A percentile compares a stretch with the other conserved stretches of the same genome.
phyloP scores from a whole-genome alignment of 2,329 filamentous ascomycete genomes.

The Pestalotiopsis sp. region DNA sequence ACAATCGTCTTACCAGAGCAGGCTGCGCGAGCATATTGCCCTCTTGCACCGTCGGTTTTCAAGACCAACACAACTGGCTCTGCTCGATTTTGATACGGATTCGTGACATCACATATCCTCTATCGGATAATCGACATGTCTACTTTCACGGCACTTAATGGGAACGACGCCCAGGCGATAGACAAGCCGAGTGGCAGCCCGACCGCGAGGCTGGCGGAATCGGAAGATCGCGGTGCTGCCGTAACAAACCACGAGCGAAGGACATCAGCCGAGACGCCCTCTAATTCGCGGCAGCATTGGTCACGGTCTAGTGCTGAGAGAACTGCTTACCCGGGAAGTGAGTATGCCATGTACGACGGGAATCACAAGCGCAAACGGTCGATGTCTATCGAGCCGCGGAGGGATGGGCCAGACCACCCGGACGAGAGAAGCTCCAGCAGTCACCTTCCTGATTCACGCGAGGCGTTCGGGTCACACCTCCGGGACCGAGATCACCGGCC shows the following conservation, averaged over 20 bases:
- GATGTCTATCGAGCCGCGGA: conserved; percentile 53
- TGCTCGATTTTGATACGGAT: background rate
- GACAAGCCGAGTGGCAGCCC: conserved; percentile 25
- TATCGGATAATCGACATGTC: conserved; percentile 23
- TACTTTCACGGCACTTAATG: conserved; percentile 34
- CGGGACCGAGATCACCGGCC: conserved; percentile 43
- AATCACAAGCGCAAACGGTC: conserved; percentile 70
- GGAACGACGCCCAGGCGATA: conserved; percentile 26
- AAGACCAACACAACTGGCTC: background rate
- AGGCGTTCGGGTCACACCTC: conserved; percentile 42
- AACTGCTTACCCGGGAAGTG: conserved; percentile 38
- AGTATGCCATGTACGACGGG: conserved; percentile 41
- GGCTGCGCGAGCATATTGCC: background rate
- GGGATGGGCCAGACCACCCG: conserved; percentile 30
- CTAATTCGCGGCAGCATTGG: conserved; percentile 41
- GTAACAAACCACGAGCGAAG: conserved; percentile 25
- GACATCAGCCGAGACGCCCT: conserved; percentile 21
- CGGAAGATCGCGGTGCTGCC: conserved; percentile 26
- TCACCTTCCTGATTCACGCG: conserved; percentile 38
- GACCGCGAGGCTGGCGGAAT: conserved; percentile 21
- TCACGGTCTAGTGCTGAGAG: conserved; percentile 41
- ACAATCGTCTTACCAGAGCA: conserved; percentile 9
- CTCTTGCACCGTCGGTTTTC: background rate
- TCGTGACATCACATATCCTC: background rate
- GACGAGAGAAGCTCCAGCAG: conserved; percentile 37